Evolutionary conservation across 2,329 filamentous ascomycete species (phyloP).

Genomic region (Cladosporium sp.): DNA sequence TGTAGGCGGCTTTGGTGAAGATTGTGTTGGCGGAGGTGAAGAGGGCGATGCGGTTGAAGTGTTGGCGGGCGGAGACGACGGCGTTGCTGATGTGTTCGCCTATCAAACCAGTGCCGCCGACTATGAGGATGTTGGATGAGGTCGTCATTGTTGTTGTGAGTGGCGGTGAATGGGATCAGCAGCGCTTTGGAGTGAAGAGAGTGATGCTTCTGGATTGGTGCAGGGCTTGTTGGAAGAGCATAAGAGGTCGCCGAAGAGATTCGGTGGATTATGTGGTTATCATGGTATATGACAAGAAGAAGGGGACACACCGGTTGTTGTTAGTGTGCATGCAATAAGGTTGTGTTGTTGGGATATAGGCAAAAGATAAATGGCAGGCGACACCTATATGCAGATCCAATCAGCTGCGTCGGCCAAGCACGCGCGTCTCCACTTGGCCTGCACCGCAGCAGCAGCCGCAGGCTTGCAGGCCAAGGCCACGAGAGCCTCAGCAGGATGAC

Average conservation of each 20-base stretch:
- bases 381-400: background rate
- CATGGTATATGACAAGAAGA: too few species aligned
- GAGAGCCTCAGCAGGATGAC: background rate
- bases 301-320: too few species aligned
- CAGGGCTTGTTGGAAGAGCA: background rate
- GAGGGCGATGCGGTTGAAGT: constrained; percentile 51
- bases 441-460: too few species aligned
- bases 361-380: background rate
- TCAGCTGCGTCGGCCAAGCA: constrained; percentile 5
- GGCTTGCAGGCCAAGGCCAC: too few species aligned
- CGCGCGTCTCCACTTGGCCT: background rate
- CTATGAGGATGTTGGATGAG: constrained; percentile 42
- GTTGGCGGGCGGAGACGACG: constrained; percentile 42
- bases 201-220: too few species aligned
- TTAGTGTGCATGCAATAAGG: too few species aligned
- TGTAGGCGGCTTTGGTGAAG: constrained; percentile 46
- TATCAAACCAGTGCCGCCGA: constrained; percentile 52
- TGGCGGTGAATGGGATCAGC: background rate
- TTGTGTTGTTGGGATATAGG: background rate
- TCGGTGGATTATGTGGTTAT: background rate
- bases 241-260: background rate
- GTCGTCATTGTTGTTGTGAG: background rate
- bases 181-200: too few species aligned
- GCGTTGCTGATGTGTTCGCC: constrained; percentile 49
- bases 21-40: constrained; percentile 53